Conservation (phyloP, 192 early-diverging fungal genomes). For the Mortierella hygrophila region DNA sequence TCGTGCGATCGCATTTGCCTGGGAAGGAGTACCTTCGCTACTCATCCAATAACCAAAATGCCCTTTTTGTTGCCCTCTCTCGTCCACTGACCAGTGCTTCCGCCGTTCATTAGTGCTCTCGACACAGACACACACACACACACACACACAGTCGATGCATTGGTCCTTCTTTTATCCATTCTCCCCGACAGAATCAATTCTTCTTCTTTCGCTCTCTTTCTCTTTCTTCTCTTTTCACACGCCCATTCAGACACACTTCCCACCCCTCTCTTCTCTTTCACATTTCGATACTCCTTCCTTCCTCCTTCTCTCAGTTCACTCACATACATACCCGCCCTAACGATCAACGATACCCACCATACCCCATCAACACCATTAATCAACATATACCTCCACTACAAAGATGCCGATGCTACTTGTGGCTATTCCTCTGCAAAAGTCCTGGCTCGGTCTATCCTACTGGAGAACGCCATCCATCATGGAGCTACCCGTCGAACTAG, state of each 20-base stretch:
- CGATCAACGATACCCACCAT: not conserved
- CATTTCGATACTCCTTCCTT: not conserved
- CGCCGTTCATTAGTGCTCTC: not conserved
- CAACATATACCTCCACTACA: not conserved
- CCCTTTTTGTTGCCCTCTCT: not conserved
- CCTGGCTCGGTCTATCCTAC: slow-evolving; percentile 37
- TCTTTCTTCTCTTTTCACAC: too few species aligned
- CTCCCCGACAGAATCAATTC: too few species aligned
- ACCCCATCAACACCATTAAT: not conserved
- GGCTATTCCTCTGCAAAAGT: slow-evolving; percentile 29
- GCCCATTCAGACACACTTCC: too few species aligned
- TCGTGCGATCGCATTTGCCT: too few species aligned
- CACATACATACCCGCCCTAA: not conserved
- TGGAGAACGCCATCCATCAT: slow-evolving; percentile 47
- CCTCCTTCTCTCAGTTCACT: slow-evolving; percentile 3
- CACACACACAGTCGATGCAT: too few species aligned
- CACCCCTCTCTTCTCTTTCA: too few species aligned
- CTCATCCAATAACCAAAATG: not conserved
- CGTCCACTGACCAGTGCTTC: too few species aligned
- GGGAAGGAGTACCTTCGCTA: not conserved
- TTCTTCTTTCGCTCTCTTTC: too few species aligned
- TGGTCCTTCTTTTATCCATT: not conserved
- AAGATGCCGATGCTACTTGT: slow-evolving; percentile 37
- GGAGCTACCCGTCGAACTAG: slow-evolving; percentile 51
- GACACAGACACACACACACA: too few species aligned